Evolutionary conservation across 1,284 basidiomycete genomes (phyloP), one percentile per base, ranked within the genome.

Genomic region (Apiotrichum siamense): DNA sequence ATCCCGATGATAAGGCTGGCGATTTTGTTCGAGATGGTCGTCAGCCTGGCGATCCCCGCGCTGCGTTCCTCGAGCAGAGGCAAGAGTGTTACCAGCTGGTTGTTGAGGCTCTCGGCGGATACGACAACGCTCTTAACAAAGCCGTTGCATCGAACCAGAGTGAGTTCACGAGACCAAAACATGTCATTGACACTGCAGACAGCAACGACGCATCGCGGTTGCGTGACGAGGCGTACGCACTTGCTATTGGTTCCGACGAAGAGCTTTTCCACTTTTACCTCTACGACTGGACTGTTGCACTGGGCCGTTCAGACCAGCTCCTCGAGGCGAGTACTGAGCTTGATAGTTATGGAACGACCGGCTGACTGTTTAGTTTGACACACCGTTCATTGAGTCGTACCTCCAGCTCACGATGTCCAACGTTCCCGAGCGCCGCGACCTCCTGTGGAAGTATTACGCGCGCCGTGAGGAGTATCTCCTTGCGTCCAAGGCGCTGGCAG

Each of bases 391-490:
- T 43, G 94, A 97, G 74, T 81, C 82, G 13, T 92, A 94, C 74
- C 81, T 98, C 26, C 80, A 60, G 48, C 44, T 55, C 15, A 69
- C 64, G 4, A 57, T 51, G 40, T 69, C 55, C 47, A 61, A 62
- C 37, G 58, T 66, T 0, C 63, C 66, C 31, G 69, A 87, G 60
- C 88, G 94, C 67, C 86, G 84, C 63, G 89, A 98, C 66, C 73
- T 98, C 7, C 76, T 98, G 4, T 98, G 96, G 94, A 90, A 97
- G 67, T 94, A 88, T 74, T 96, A 97, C 67, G 89, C 94, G 44
- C 88, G 93, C 64, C 86, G 88, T 62, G 86, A 87, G 0, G 85
- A 89, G 59, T 86, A 86, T 47, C 71, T 90, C 40, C 79, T 84
- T 35, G 94, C 96, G 2, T 92, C 94, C 3, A 84, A 88, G 67